Evolutionary conservation across 345 rosid genomes (phyloP).

Genomic region (Clausena lansium): DNA sequence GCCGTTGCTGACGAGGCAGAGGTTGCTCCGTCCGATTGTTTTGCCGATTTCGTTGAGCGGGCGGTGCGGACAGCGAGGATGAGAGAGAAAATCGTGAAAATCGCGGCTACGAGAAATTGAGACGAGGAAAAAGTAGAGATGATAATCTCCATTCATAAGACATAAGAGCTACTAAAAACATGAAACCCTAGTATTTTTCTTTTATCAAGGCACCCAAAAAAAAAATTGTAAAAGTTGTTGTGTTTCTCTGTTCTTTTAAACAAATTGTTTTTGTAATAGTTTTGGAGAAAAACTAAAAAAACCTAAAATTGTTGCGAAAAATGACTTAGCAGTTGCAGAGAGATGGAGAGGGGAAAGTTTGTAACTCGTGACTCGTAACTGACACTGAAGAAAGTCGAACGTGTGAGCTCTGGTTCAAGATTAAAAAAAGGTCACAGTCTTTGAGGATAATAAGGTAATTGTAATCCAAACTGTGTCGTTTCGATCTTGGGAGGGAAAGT

Average conservation of each 20-base stretch:
- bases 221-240: neutral
- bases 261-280: neutral
- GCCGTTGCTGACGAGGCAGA: slow-evolving; percentile 7
- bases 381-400: slow-evolving; percentile 13
- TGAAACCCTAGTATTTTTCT: slow-evolving; percentile 37
- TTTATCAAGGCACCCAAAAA: too few relatives aligned
- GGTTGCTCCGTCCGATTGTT: slow-evolving; percentile 19
- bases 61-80: slow-evolving; percentile 35
- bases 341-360: neutral
- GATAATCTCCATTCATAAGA: slow-evolving; percentile 60
- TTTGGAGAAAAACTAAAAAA: neutral
- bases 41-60: slow-evolving; percentile 41
- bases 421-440: neutral
- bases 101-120: slow-evolving; percentile 46
- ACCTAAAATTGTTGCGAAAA: neutral
- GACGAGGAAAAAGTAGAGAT: slow-evolving; percentile 33
- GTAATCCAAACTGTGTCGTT: neutral
- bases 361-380: slow-evolving; percentile 27
- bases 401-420: neutral
- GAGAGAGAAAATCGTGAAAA: slow-evolving; percentile 44
- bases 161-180: slow-evolving; percentile 51
- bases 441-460: neutral
- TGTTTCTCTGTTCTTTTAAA: neutral
- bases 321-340: neutral
- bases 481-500: neutral